phyloP scores from a whole-genome alignment of 1,284 basidiomycete species.

The Microbotryum scabiosae region DNA sequence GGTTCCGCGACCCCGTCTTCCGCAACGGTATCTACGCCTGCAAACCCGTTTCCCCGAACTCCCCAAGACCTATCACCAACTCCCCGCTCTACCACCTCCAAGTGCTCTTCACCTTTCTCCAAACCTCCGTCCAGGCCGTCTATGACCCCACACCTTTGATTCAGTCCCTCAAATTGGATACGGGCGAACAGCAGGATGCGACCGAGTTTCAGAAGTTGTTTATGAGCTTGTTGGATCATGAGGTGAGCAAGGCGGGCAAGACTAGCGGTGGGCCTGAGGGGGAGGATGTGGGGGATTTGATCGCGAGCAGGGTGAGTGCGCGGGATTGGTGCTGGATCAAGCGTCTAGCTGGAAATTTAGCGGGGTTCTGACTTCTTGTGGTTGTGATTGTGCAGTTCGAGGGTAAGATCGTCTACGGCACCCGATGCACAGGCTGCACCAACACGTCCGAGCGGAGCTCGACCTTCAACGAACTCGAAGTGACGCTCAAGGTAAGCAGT shows the following conservation, averaged over 20 bases:
- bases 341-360: not conserved
- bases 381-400: conserved; percentile 57
- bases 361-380: not conserved
- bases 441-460: conserved; percentile 56
- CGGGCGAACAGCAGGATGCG: conserved; percentile 83
- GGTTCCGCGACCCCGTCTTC: conserved; percentile 58
- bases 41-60: not conserved
- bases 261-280: conserved; percentile 9
- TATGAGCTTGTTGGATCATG: conserved; percentile 70
- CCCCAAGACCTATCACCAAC: not conserved
- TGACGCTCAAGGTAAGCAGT: conserved; percentile 58
- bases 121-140: conserved; percentile 56
- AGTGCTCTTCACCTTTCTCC: conserved; percentile 61
- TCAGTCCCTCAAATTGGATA: conserved; percentile 66
- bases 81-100: conserved; percentile 45
- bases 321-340: not conserved
- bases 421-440: conserved; percentile 60
- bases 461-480: conserved; percentile 72
- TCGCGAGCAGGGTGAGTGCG: conserved; percentile 9
- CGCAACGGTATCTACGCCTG: conserved; percentile 54
- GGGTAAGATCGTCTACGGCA: conserved; percentile 69
- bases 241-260: conserved; percentile 63
- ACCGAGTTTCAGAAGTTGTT: conserved; percentile 95
- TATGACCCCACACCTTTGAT: conserved; percentile 76
- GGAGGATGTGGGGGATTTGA: not conserved